Percentiles rank a stretch among this genome's conserved stretches.
Conservation (phyloP, 2,329 filamentous ascomycete genomes). For the Sporothrix mexicana region DNA sequence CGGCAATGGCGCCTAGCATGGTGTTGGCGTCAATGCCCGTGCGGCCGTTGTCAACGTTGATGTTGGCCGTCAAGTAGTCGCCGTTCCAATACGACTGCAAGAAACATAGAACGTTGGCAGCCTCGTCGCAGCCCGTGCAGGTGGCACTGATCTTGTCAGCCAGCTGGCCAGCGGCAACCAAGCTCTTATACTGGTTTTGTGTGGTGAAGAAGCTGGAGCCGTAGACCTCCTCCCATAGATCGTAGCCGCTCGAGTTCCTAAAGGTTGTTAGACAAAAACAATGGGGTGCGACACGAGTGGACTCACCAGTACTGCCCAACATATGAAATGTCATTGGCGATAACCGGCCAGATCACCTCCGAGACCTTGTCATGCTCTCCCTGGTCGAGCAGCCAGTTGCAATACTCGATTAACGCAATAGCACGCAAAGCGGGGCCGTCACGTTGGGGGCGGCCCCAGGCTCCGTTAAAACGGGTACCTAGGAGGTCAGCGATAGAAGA, state of each 20-base stretch:
- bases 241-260: slow-evolving; percentile 20
- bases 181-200: slow-evolving; percentile 19
- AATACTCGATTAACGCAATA: slow-evolving; percentile 12
- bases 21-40: slow-evolving; percentile 21
- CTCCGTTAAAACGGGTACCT: slow-evolving; percentile 19
- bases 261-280: not conserved
- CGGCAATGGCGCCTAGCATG: slow-evolving; percentile 23
- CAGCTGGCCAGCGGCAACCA: slow-evolving; percentile 1
- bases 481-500: not conserved
- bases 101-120: slow-evolving; percentile 8
- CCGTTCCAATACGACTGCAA: slow-evolving; percentile 21
- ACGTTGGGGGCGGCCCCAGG: slow-evolving; percentile 15
- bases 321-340: slow-evolving; percentile 19
- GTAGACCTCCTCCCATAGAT: slow-evolving; percentile 25
- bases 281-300: not conserved
- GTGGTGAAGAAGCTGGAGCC: slow-evolving; percentile 12
- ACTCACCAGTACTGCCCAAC: slow-evolving; percentile 23
- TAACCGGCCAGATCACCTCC: slow-evolving; percentile 6
- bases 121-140: slow-evolving; percentile 16
- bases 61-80: slow-evolving; percentile 17
- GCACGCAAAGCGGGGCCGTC: slow-evolving; percentile 19
- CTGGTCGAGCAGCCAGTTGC: slow-evolving; percentile 19
- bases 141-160: not conserved
- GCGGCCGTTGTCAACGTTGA: slow-evolving; percentile 22
- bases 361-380: not conserved